Percentiles rank a stretch among this genome's conserved stretches.
Evolutionary conservation across 1,139 yeast genomes (phyloP).

Genomic region (Sugiyamaella grinbergsii): DNA sequence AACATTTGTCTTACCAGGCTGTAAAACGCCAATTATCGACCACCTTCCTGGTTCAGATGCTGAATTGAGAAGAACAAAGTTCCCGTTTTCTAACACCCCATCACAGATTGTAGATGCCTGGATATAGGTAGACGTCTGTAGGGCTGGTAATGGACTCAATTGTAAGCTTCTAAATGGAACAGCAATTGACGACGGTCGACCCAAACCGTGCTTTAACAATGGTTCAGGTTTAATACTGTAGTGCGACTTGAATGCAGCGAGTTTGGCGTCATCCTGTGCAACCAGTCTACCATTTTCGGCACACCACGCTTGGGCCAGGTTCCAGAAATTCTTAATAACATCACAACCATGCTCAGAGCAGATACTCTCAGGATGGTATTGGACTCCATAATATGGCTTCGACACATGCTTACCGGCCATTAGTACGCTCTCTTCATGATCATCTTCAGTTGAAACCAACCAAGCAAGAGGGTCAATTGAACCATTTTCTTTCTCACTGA

Average conservation of each 20-base stretch:
- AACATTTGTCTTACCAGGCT: conserved; percentile 52
- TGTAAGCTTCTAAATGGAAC: conserved; percentile 1
- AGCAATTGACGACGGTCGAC: not conserved
- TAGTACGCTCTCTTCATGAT: conserved; percentile 46
- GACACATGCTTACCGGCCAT: conserved; percentile 75
- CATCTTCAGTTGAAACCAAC: conserved; percentile 20
- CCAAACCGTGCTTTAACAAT: not conserved
- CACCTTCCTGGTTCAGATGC: conserved; percentile 82
- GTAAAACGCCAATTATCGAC: conserved; percentile 82
- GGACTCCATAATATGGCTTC: conserved; percentile 87
- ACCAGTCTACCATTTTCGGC: conserved; percentile 17
- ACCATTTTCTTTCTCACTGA: conserved; percentile 23
- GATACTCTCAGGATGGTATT: conserved; percentile 95
- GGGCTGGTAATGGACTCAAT: not conserved
- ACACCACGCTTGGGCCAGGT: conserved; percentile 47
- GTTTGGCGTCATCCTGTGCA: conserved; percentile 16
- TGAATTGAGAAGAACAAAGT: conserved; percentile 66
- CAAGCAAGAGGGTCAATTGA: conserved; percentile 32
- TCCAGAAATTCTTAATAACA: conserved; percentile 65
- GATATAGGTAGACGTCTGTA: conserved; percentile 7
- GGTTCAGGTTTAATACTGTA: conserved; percentile 36
- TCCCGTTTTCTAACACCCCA: conserved; percentile 28
- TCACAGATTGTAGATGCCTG: conserved; percentile 22
- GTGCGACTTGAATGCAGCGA: conserved; percentile 22
- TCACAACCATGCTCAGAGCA: conserved; percentile 70